phyloP scores from a whole-genome alignment of 129 eudicot species.

The Solidago caesia region DNA sequence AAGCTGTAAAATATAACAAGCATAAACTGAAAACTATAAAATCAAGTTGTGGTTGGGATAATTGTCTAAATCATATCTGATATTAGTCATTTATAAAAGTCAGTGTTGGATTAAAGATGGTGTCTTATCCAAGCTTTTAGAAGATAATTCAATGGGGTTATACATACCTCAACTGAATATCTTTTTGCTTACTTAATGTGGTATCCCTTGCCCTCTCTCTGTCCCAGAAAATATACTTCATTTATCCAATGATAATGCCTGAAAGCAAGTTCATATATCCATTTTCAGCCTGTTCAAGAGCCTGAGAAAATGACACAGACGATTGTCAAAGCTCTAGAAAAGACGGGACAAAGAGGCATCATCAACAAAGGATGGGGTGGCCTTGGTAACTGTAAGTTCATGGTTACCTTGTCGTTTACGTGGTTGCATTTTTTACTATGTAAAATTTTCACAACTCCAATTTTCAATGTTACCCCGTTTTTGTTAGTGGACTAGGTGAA shows the following conservation, averaged over 20 bases:
- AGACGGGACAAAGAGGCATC: constrained; percentile 46
- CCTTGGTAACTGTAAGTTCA: constrained; percentile 63
- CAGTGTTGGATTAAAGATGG: not conserved
- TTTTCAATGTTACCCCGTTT: not conserved
- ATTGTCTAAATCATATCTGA: not conserved
- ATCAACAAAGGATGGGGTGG: constrained; percentile 50
- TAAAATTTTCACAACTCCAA: constrained; percentile 2
- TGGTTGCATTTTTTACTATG: not conserved
- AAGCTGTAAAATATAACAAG: not conserved
- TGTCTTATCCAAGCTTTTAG: not conserved
- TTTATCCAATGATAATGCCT: not conserved
- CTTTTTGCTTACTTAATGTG: not conserved
- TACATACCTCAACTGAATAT: not conserved
- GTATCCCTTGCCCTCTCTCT: not conserved
- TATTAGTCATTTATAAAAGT: no score
- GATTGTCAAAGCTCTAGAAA: constrained; percentile 71
- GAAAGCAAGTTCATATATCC: constrained; percentile 1
- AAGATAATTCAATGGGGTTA: not conserved
- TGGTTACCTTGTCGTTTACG: constrained; percentile 4
- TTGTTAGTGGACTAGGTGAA: not conserved
- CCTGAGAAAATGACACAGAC: constrained; percentile 90
- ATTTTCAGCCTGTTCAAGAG: constrained; percentile 90
- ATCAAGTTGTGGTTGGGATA: not conserved
- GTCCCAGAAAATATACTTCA: constrained; percentile 4
- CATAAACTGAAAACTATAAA: not conserved